Conservation (phyloP, 768 basidiomycete species). For the Tulasnella sp. region DNA sequence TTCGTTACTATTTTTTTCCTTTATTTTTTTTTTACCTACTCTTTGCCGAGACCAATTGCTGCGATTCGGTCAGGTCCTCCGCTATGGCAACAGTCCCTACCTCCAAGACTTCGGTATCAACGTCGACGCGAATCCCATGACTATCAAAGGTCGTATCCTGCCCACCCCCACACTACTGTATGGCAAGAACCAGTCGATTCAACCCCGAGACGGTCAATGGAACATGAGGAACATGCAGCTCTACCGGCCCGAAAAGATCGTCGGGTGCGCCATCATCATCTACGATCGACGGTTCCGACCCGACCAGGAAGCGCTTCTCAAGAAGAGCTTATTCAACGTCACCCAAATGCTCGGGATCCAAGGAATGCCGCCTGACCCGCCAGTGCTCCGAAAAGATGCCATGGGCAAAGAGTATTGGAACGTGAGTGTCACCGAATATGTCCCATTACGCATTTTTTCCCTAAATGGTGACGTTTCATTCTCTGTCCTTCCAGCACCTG, state of each 20-base stretch:
- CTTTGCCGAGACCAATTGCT: no score
- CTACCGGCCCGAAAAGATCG: no score
- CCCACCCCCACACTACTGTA: conserved; percentile 49
- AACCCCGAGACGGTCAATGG: conserved; percentile 66
- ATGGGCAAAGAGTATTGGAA: conserved; percentile 52
- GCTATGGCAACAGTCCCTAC: conserved; percentile 71
- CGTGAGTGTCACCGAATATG: conserved; percentile 43
- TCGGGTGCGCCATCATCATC: conserved; percentile 59
- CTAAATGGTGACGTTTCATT: background rate
- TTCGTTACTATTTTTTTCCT: no score
- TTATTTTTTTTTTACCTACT: no score
- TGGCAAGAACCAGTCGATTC: conserved; percentile 47
- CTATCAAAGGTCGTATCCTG: conserved; percentile 36
- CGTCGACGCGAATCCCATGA: conserved; percentile 53
- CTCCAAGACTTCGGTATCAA: conserved; percentile 67
- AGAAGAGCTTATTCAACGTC: conserved; percentile 38
- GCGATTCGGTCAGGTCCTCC: conserved; percentile 27
- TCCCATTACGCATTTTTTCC: background rate
- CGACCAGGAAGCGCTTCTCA: conserved; percentile 49
- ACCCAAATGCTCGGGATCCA: conserved; percentile 49
- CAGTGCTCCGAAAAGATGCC: conserved; percentile 55
- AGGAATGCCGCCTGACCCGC: conserved; percentile 44
- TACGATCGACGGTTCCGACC: conserved; percentile 61
- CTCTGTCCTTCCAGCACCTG: no score
- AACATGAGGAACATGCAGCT: conserved; percentile 65